Evolutionary conservation across 345 rosid genomes (phyloP).

Genomic region (Mallotus nudiflorus): DNA sequence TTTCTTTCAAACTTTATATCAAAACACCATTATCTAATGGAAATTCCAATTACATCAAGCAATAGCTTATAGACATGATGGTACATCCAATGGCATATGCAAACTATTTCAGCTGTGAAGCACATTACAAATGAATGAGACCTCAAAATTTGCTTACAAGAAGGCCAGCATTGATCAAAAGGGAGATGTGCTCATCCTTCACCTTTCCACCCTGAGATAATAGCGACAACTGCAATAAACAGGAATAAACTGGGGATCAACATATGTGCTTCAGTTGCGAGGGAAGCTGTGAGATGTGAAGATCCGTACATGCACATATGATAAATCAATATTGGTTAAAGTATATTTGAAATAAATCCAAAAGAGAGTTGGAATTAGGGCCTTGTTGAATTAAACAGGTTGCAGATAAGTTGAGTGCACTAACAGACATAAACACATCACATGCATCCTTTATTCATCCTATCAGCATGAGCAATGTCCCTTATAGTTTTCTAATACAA

Average conservation of each 20-base stretch:
- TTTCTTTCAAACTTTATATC: background rate
- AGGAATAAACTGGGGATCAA: background rate
- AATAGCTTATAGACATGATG: background rate
- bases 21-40: background rate
- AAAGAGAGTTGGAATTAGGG: background rate
- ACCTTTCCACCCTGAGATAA: conserved; percentile 75
- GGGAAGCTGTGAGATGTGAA: background rate
- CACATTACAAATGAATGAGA: background rate
- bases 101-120: background rate
- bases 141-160: conserved; percentile 57
- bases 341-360: background rate
- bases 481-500: too few relatives aligned
- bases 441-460: too few relatives aligned
- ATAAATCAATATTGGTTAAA: background rate
- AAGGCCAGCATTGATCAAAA: conserved; percentile 77
- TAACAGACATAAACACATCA: background rate
- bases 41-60: background rate
- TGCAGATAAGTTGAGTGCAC: background rate
- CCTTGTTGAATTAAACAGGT: background rate
- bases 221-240: conserved; percentile 54
- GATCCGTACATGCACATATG: background rate
- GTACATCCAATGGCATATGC: background rate
- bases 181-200: conserved; percentile 70
- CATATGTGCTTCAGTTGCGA: background rate
- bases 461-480: too few relatives aligned